Conservation (phyloP, 1,139 yeast genomes). For the Arxiozyma heterogenica region DNA sequence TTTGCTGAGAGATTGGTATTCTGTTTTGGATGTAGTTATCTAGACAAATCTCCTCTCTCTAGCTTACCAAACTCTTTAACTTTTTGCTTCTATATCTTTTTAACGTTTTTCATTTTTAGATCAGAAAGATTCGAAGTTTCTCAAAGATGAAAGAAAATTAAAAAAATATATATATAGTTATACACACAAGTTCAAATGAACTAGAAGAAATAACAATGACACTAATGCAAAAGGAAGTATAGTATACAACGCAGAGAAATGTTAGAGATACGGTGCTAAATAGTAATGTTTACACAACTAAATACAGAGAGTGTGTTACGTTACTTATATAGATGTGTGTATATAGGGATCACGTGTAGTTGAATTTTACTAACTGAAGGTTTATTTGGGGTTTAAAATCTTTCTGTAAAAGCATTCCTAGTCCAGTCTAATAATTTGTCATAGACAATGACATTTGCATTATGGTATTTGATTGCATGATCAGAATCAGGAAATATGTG, state of each 20-base stretch:
- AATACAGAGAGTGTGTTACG: background rate
- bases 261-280: background rate
- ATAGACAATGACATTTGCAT: constrained; percentile 57
- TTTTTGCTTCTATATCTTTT: too few relatives aligned
- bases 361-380: background rate
- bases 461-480: constrained; percentile 61
- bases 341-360: too few relatives aligned
- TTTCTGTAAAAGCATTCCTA: constrained; percentile 43
- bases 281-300: too few relatives aligned
- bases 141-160: background rate
- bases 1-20: background rate
- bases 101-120: background rate
- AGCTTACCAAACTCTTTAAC: background rate
- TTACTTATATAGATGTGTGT: too few relatives aligned
- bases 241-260: too few relatives aligned
- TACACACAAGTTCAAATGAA: too few relatives aligned
- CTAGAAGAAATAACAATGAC: background rate
- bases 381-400: background rate
- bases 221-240: background rate
- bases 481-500: constrained; percentile 75
- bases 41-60: background rate
- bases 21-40: background rate
- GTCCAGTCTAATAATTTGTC: constrained; percentile 58
- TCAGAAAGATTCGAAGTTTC: background rate
- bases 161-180: too few relatives aligned